A percentile compares a stretch with the other conserved stretches of the same genome.
These are phyloP conservation scores for Fusarium incarnatum DNA, from an alignment of 2,329 filamentous ascomycete species.

Conservation along the genomic window DNA sequence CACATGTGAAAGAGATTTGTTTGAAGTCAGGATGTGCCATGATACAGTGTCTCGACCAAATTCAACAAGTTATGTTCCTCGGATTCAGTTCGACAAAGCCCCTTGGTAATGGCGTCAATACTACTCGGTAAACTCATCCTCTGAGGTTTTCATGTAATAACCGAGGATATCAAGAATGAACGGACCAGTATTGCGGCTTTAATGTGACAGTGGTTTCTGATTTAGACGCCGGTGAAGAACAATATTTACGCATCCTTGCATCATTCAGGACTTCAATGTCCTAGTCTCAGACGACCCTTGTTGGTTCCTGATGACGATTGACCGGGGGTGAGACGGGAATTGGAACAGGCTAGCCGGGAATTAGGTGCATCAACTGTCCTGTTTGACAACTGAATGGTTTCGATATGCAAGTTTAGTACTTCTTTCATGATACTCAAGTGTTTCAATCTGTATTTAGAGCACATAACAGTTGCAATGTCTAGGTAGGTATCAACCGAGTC, in stretches of 20 bases:
- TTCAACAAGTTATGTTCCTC: conserved; percentile 8
- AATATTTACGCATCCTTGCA: conserved; percentile 23
- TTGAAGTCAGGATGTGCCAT: neutral
- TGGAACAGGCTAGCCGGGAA: neutral
- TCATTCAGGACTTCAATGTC: conserved; percentile 40
- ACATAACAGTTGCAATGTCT: neutral
- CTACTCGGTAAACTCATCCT: conserved; percentile 18
- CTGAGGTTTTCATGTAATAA: conserved; percentile 21
- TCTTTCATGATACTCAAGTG: neutral
- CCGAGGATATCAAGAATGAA: conserved; percentile 36
- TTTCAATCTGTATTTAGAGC: neutral
- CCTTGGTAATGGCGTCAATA: conserved; percentile 33
- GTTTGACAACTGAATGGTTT: neutral
- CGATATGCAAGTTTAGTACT: neutral
- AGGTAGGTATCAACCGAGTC: neutral
- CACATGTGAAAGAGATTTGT: conserved; percentile 17
- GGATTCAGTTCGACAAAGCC: conserved; percentile 18
- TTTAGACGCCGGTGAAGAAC: conserved; percentile 11
- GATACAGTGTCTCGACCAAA: neutral
- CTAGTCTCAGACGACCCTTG: conserved; percentile 35
- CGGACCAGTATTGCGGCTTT: conserved; percentile 30
- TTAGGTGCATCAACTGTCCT: neutral
- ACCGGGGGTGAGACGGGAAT: conserved; percentile 14
- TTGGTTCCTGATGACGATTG: conserved; percentile 29
- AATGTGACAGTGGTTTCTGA: conserved; percentile 6